Conservation (phyloP, 2,329 filamentous ascomycete species). For the Lasiodiplodia sp. region DNA sequence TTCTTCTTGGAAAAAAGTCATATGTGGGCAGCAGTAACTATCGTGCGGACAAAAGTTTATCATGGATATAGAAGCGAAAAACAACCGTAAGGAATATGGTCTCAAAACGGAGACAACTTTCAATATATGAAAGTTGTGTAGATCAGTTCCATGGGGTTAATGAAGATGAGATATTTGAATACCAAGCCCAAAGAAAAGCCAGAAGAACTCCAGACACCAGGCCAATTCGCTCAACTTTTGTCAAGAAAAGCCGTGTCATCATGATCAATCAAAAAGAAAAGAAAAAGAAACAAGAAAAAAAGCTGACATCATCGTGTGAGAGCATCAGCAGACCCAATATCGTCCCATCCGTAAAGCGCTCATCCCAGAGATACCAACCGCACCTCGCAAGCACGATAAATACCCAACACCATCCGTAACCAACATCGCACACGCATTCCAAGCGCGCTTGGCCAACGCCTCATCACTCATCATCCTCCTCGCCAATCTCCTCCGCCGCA, state of each 20-base stretch:
- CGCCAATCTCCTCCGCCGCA: neutral
- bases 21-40: too few species aligned
- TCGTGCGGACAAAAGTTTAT: too few species aligned
- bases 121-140: neutral
- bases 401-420: neutral
- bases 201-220: neutral
- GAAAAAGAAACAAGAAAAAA: neutral
- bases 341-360: neutral
- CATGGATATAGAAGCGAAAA: too few species aligned
- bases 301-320: too few species aligned
- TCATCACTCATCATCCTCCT: neutral
- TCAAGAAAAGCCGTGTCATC: neutral
- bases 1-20: too few species aligned
- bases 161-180: neutral
- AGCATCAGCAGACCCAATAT: neutral
- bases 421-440: neutral
- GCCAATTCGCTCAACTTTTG: neutral
- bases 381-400: too few species aligned
- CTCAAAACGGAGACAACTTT: neutral
- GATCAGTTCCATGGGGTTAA: too few species aligned
- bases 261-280: neutral
- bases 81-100: neutral
- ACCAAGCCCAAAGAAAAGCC: neutral
- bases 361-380: neutral
- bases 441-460: neutral